A percentile compares a stretch with the other conserved stretches of the same genome.
Evolutionary conservation across 2,329 filamentous ascomycete species (phyloP).

Genomic region (Leptosphaerulina australis): DNA sequence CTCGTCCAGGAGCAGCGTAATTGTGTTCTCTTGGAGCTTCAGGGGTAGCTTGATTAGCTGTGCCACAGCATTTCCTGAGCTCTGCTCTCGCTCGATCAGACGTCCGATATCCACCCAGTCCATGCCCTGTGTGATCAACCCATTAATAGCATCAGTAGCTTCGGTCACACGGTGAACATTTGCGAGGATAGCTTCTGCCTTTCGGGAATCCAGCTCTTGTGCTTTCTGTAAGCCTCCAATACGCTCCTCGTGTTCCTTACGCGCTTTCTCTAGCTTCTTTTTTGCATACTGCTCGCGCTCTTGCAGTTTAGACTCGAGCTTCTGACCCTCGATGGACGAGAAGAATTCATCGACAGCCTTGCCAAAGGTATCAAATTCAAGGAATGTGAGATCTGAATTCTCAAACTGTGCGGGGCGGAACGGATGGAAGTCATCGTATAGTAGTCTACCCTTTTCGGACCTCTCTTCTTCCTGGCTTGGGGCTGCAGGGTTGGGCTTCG

Average conservation of each 20-base stretch:
- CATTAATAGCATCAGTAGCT: conserved; percentile 89
- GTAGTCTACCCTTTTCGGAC: conserved; percentile 56
- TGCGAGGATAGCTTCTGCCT: conserved; percentile 87
- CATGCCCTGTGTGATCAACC: conserved; percentile 91
- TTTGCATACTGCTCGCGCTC: conserved; percentile 83
- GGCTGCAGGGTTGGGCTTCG: conserved; percentile 59
- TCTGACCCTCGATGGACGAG: conserved; percentile 93
- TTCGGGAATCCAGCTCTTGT: conserved; percentile 82
- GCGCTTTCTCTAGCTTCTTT: conserved; percentile 83
- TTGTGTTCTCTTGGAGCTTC: conserved; percentile 86
- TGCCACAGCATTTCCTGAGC: conserved; percentile 80
- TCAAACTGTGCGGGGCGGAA: conserved; percentile 84
- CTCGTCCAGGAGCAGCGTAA: conserved; percentile 80
- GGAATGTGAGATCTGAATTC: conserved; percentile 67
- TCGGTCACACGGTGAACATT: conserved; percentile 92
- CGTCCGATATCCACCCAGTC: conserved; percentile 94
- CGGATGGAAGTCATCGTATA: conserved; percentile 96
- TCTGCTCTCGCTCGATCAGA: conserved; percentile 86
- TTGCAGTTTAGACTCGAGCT: conserved; percentile 78
- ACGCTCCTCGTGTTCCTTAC: conserved; percentile 80
- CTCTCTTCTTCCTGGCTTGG: conserved; percentile 49
- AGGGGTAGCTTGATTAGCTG: conserved; percentile 84
- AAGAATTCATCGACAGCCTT: conserved; percentile 96
- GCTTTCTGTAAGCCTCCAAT: conserved; percentile 82
- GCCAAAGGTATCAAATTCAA: conserved; percentile 86